phyloP scores from a whole-genome alignment of 352 stramenopile species.

The Bremia lactucae region DNA sequence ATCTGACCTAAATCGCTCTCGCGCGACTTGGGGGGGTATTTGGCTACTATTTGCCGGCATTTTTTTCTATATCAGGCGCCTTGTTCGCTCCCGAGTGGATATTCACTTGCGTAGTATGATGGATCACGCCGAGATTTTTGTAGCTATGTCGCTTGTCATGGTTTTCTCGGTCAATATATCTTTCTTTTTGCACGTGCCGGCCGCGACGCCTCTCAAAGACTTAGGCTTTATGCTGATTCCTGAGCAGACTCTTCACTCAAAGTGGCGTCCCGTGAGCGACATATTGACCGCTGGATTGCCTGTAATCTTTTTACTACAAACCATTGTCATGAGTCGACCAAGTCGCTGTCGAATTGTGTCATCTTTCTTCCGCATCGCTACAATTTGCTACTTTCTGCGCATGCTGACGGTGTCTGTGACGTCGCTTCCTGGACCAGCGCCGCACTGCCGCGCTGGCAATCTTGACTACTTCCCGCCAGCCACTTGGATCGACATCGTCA shows the following conservation, averaged over 20 bases:
- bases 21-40: conserved; percentile 36
- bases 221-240: conserved; percentile 69
- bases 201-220: conserved; percentile 43
- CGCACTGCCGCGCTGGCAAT: conserved; percentile 44
- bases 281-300: conserved; percentile 49
- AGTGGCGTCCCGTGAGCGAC: conserved; percentile 56
- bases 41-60: conserved; percentile 37
- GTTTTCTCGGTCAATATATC: conserved; percentile 62
- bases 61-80: conserved; percentile 38
- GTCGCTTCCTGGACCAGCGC: conserved; percentile 54
- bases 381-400: conserved; percentile 60
- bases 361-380: conserved; percentile 58
- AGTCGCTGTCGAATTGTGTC: conserved; percentile 41
- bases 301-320: conserved; percentile 47
- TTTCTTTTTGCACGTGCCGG: conserved; percentile 60
- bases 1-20: conserved; percentile 30
- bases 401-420: conserved; percentile 58
- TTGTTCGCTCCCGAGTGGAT: conserved; percentile 32
- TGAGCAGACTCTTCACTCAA: conserved; percentile 42
- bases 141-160: conserved; percentile 53
- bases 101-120: conserved; percentile 28
- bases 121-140: conserved; percentile 59
- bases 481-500: conserved; percentile 67
- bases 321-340: conserved; percentile 33
- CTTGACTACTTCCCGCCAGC: conserved; percentile 46